Base-by-base conservation (phyloP, 306 rosid species). In the Vigna nakashimae region DNA sequence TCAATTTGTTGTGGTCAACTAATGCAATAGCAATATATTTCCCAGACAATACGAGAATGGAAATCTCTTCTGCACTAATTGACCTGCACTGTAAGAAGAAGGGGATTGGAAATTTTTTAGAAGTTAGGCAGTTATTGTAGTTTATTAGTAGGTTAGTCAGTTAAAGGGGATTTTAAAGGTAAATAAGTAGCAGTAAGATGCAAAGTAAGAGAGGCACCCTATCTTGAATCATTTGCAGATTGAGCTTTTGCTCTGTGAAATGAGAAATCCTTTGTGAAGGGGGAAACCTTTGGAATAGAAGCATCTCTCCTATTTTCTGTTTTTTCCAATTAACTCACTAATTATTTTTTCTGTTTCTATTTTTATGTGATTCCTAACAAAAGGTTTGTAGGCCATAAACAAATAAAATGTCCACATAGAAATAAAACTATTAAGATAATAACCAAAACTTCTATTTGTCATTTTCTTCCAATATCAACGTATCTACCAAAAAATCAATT, bases 1-100 rank as follows among this genome's bases (percentile, higher is more conserved):
- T 91, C 90, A 95, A 82, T 81, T 84, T 95, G 79, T 69, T 84
- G 74, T 95, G 96, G 79, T 95, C 97, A 82, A 95, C 99, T 85
- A 95, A 87, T 51, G 93, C 97, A 76, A 95, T 90, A 45, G 91
- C 96, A 75, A 92, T 86, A 83, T 87, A 90, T 73, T 85, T 86
- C 78, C 99, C 96, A 26, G 94, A 88, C 84, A 95, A 82, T 70
- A 95, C 87, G 85, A 90, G 81, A 77, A 80, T 69, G 18, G 93
- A 88, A 76, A 95, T 88, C 76, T 87, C 96, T 80, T 91, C 87
- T 84, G 50, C 82, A 64, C 89, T 84, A 76, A 95, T 76, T 67
- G 99, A 92, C 84, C 94, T 89, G 90, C 91, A 84, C 98, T 95
- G 99, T 88, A 76, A 73, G 62, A 86, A 79, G 50, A 85, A 36